Evolutionary conservation across 148 eudicot species (phyloP), one percentile per base, ranked within the genome.

Genomic region (Cornus suecica): DNA sequence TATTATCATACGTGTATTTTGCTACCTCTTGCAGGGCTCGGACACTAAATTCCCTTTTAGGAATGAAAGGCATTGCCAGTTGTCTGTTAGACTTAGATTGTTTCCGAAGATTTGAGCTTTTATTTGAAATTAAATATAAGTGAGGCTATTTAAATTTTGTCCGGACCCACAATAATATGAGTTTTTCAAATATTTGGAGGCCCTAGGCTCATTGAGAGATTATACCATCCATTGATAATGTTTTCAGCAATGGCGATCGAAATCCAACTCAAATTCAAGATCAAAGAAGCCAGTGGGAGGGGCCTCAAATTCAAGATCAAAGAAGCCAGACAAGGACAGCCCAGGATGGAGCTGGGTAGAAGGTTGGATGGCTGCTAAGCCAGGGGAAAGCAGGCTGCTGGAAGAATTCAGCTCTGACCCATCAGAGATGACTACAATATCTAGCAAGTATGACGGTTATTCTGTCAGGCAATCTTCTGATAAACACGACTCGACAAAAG

Each of bases 311-410:
- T 82, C 90, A 9, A 67, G 69, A 80, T 74, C 81, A 76, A 83
- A 78, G 77, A 82, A 78, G 77, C 71, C 72, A 22, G 86, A 82
- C 3, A 91, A 87, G 80, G 75, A 42, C 69, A 63, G 73, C 74
- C 66, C 85, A 22, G 85, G 85, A 37, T 78, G 77, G 76, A 89
- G 84, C 83, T 94, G 97, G 95, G 76, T 94, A 27, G 96, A 92
- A 61, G 86, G 90, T 65, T 92, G 94, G 97, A 88, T 88, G 92
- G 86, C 97, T 11, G 62, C 76, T 16, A 90, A 89, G 84, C 89
- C 97, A 56, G 92, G 94, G 93, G 95, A 92, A 73, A 82, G 71
- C 41, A 83, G 80, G 78, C 60, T 86, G 23, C 80, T 84, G 79
- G 92, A 83, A 65, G 89, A 84, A 30, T 75, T 74, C 73, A 82